phyloP scores from a whole-genome alignment of 2,329 filamentous ascomycete species.

The Aspergillus puulaauensis region DNA sequence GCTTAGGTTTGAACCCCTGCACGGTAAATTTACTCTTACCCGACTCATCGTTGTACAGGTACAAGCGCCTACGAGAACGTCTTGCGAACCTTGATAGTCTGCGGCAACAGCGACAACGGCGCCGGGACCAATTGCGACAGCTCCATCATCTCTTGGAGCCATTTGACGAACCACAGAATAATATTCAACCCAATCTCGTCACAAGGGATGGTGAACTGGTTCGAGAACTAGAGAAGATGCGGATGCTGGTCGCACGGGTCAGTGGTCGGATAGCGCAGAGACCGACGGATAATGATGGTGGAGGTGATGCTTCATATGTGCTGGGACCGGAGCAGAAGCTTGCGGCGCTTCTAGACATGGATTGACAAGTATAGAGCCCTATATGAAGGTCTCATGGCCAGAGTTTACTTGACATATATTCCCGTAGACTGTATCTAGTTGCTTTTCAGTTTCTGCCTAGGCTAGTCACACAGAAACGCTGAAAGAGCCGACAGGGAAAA shows the following conservation, averaged over 20 bases:
- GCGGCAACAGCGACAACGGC: conserved; percentile 47
- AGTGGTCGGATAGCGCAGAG: conserved; percentile 37
- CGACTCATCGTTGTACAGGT: conserved; percentile 35
- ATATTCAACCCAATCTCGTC: conserved; percentile 56
- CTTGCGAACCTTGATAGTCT: conserved; percentile 48
- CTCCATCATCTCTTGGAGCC: conserved; percentile 50
- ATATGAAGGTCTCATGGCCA: not conserved
- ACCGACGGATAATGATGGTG: conserved; percentile 18
- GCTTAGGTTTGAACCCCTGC: conserved; percentile 28
- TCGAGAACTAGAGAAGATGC: conserved; percentile 51
- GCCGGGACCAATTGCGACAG: conserved; percentile 48
- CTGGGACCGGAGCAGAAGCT: conserved; percentile 35
- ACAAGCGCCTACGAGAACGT: conserved; percentile 41
- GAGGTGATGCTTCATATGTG: conserved; percentile 21
- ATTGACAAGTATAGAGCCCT: conserved; percentile 18
- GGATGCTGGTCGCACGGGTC: conserved; percentile 47
- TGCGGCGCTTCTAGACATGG: conserved; percentile 39
- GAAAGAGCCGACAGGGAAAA: not conserved
- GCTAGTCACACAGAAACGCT: not conserved
- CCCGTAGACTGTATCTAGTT: not conserved
- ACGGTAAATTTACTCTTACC: conserved; percentile 20
- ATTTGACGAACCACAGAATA: conserved; percentile 49
- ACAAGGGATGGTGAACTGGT: conserved; percentile 52
- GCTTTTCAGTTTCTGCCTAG: not conserved
- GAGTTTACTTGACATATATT: not conserved